phyloP scores from a whole-genome alignment of 495 filamentous ascomycete species.

The Tricharina praecox region DNA sequence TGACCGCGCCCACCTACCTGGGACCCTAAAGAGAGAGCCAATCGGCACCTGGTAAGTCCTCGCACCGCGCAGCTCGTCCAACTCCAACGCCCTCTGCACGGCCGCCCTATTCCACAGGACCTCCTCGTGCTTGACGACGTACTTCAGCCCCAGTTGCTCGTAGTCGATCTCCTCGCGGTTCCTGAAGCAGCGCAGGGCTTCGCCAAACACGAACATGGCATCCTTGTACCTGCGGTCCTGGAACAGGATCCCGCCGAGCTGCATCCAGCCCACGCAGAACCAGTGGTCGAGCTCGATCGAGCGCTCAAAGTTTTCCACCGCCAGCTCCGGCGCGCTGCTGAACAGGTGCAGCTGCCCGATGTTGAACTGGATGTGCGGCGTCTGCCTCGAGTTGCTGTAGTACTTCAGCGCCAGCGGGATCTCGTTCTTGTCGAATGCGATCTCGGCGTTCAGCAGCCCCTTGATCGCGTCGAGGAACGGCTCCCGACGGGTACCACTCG shows the following conservation, averaged over 20 bases:
- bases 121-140: neutral
- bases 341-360: neutral
- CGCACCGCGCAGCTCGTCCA: neutral
- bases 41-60: neutral
- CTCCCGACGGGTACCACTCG: neutral
- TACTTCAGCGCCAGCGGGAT: neutral
- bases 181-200: neutral
- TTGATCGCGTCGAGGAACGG: neutral
- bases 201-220: neutral
- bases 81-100: neutral
- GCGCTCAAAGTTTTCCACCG: neutral
- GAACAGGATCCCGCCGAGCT: neutral
- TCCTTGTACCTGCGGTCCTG: neutral
- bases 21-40: neutral
- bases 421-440: neutral
- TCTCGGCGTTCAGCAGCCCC: neutral
- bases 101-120: neutral
- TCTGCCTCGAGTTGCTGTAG: neutral
- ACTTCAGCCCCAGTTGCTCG: neutral
- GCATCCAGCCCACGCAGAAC: neutral
- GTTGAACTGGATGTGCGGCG: neutral
- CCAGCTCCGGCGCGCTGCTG: neutral
- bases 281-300: neutral
- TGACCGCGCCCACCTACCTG: neutral
- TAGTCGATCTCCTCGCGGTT: neutral